These are phyloP conservation scores for Claviceps sp. DNA, from an alignment of 2,329 filamentous ascomycete genomes.

Conservation along the genomic window DNA sequence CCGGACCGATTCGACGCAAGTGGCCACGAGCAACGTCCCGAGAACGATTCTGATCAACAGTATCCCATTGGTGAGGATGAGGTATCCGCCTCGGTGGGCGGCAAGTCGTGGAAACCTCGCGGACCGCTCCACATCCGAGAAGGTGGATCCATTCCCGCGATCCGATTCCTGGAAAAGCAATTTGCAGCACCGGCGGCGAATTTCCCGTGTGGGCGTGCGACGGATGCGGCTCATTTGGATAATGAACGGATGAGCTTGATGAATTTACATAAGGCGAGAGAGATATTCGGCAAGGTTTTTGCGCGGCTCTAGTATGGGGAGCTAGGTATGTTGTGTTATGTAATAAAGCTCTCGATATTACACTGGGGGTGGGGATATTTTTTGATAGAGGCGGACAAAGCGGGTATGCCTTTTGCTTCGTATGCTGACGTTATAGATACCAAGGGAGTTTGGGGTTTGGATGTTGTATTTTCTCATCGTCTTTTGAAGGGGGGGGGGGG, in stretches of 20 bases:
- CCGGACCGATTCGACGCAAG: conserved; percentile 35
- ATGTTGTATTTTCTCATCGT: no score
- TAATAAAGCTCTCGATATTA: no score
- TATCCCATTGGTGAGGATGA: no score
- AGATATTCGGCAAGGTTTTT: conserved; percentile 85
- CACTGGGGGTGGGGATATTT: no score
- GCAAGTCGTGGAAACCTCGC: conserved; percentile 20
- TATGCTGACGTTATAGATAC: no score
- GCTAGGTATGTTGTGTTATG: no score
- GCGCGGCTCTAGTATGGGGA: conserved; percentile 34
- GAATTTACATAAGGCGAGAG: conserved; percentile 81
- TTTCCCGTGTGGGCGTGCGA: conserved; percentile 86
- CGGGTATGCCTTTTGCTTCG: no score
- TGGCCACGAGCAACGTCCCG: not conserved
- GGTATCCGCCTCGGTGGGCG: conserved; percentile 1
- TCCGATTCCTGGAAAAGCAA: conserved; percentile 87
- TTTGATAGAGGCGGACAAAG: no score
- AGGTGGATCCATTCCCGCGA: conserved; percentile 88
- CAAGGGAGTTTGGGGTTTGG: no score
- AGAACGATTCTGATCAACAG: no score
- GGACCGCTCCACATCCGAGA: conserved; percentile 89
- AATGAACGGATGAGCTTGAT: conserved; percentile 83
- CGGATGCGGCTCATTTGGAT: conserved; percentile 84
- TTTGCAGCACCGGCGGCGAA: conserved; percentile 85
- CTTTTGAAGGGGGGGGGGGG: no score